Evolutionary conservation across 805 yeast genomes (phyloP).

Genomic region (Yamadazyma laniorum): DNA sequence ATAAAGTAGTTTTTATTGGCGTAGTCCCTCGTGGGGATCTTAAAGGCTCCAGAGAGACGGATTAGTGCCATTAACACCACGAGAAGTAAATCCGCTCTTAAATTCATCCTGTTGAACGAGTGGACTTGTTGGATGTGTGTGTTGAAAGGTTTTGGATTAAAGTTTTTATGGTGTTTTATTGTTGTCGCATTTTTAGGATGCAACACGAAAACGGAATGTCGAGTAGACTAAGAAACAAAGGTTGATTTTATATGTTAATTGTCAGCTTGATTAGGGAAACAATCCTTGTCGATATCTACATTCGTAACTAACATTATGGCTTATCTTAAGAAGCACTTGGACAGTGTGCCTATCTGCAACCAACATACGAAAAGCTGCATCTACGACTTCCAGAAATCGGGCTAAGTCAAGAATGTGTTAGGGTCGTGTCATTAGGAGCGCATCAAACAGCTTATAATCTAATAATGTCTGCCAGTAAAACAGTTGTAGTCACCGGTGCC

Average conservation of each 20-base stretch:
- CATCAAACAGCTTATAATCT: too few relatives aligned
- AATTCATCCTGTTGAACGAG: constrained; percentile 2
- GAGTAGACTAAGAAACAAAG: too few relatives aligned
- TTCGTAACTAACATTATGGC: too few relatives aligned
- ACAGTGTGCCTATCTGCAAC: too few relatives aligned
- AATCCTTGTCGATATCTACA: too few relatives aligned
- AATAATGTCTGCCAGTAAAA: constrained; percentile 5
- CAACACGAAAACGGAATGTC: constrained; percentile 48
- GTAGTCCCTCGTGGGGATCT: constrained; percentile 28
- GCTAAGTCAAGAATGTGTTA: too few relatives aligned
- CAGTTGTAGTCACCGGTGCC: constrained; percentile 51
- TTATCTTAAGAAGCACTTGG: too few relatives aligned
- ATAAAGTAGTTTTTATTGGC: constrained; percentile 56
- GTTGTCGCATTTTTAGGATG: constrained; percentile 2
- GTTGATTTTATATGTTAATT: too few relatives aligned
- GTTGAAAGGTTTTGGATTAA: constrained; percentile 1
- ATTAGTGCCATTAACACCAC: not conserved
- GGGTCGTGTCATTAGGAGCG: too few relatives aligned
- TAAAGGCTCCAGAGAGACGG: not conserved
- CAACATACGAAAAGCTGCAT: too few relatives aligned
- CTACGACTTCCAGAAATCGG: too few relatives aligned
- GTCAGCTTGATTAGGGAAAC: too few relatives aligned
- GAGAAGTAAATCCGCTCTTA: constrained; percentile 3
- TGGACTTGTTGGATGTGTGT: not conserved
- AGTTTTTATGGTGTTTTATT: constrained; percentile 1